phyloP scores from a whole-genome alignment of 805 yeast species.

The Kluyveromyces starmeri region DNA sequence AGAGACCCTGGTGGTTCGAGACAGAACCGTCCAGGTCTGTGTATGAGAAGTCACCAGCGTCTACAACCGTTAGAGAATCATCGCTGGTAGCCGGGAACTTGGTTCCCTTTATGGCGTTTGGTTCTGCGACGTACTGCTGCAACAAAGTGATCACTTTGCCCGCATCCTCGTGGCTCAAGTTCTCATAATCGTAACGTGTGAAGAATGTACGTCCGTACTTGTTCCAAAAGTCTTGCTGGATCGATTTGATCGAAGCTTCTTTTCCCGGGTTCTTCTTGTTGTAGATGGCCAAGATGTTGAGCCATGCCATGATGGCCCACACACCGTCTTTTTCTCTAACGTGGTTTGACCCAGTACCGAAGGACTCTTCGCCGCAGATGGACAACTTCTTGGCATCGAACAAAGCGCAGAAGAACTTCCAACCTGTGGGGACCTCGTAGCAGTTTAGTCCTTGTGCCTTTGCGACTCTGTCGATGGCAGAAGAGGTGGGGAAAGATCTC shows the following conservation, averaged over 20 bases:
- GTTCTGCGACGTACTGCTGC: conserved; percentile 31
- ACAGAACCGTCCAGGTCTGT: conserved; percentile 93
- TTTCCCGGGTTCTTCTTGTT: conserved; percentile 48
- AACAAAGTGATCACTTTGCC: conserved; percentile 51
- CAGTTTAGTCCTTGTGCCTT: conserved; percentile 59
- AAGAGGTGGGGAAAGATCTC: conserved; percentile 95
- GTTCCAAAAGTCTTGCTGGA: conserved; percentile 80
- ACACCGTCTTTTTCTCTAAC: conserved; percentile 96
- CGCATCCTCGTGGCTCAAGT: conserved; percentile 71
- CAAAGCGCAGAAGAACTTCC: conserved; percentile 96
- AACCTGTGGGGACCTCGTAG: conserved; percentile 97
- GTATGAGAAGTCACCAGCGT: conserved; percentile 83
- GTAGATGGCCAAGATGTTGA: conserved; percentile 85
- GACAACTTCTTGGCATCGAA: conserved; percentile 90
- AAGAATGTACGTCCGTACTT: conserved; percentile 95
- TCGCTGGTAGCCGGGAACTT: conserved; percentile 39
- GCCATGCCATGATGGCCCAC: conserved; percentile 98
- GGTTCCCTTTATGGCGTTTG: conserved; percentile 40
- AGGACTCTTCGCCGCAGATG: conserved; percentile 96
- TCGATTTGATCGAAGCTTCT: conserved; percentile 61
- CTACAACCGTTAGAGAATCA: conserved; percentile 45
- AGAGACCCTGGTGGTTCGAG: conserved; percentile 80
- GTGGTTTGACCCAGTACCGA: conserved; percentile 97
- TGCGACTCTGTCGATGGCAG: conserved; percentile 89
- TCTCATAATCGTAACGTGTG: conserved; percentile 91